Evolutionary conservation across 2,329 filamentous ascomycete genomes (phyloP), one percentile per base, ranked within the genome.

Genomic region (Diaporthe batatas): DNA sequence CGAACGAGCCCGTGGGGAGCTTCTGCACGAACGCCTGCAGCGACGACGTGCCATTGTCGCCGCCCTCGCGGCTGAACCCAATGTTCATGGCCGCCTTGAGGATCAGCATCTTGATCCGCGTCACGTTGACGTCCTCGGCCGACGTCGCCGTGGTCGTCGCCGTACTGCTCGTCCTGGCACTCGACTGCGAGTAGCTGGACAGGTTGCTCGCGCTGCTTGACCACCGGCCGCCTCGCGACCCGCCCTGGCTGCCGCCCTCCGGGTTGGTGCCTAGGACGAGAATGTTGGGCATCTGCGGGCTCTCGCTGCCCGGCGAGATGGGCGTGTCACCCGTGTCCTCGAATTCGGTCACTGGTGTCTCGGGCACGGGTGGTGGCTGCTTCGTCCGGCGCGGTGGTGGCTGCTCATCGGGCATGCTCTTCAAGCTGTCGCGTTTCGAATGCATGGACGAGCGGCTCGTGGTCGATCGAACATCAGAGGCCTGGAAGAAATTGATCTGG

Each of bases 311-410:
- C 0, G 93, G 93, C 0, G 95, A 97, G 55, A 94, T 90, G 5
- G 94, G 92, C 0, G 93, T 94, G 79, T 98, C 95, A 81, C 98
- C 96, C 0, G 93, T 94, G 79, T 98, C 95, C 81, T 98, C 96
- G 77, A 98, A 98, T 77, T 98, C 95, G 6, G 95, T 98, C 0
- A 96, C 96, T 0, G 95, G 95, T 0, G 95, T 98, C 83, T 98
- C 96, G 0, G 95, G 95, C 6, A 91, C 88, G 2, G 84, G 83
- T 3, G 81, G 83, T 23, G 82, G 76, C n/a, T 76, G 81, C 70
- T 86, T 87, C 70, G 84, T 84, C 25, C 74, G 72, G 11, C 73
- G 73, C 29, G 29, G 5, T 8, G 71, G 18, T 77, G 85, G 80
- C 80, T 84, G 84, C 79, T 84, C 84, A 73, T 89, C 84, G 25